Evolutionary conservation across 2,329 filamentous ascomycete species (phyloP).

Genomic region (Ophiobolus disseminans): DNA sequence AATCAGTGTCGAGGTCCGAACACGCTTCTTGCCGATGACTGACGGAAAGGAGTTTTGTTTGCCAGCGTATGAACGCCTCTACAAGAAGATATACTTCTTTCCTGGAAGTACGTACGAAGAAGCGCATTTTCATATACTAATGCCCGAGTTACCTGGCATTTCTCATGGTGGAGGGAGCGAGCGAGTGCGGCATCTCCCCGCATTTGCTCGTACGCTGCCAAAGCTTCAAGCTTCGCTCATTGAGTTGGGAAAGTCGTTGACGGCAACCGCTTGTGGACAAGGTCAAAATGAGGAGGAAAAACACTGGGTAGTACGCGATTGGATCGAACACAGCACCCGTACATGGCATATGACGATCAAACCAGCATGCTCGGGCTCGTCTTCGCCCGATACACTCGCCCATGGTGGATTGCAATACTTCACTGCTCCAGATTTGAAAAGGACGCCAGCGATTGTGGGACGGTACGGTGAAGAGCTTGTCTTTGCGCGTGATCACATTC

Average conservation of each 20-base stretch:
- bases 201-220: neutral
- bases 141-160: too few species aligned
- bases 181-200: too few species aligned
- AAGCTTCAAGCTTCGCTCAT: neutral
- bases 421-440: neutral
- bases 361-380: neutral
- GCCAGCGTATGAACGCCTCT: too few species aligned
- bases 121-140: too few species aligned
- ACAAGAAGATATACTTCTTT: too few species aligned
- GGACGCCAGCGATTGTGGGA: neutral
- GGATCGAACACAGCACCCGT: neutral
- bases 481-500: neutral
- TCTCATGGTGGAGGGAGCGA: too few species aligned
- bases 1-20: too few species aligned
- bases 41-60: too few species aligned
- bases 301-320: neutral
- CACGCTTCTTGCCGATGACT: too few species aligned
- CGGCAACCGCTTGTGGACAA: neutral
- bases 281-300: neutral
- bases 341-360: neutral
- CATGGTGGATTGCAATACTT: neutral
- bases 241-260: neutral
- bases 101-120: too few species aligned
- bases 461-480: neutral
- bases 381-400: neutral